These are phyloP conservation scores for Funneliformis caledonium DNA, from an alignment of 371 early-diverging fungal species.

Conservation along the genomic window DNA sequence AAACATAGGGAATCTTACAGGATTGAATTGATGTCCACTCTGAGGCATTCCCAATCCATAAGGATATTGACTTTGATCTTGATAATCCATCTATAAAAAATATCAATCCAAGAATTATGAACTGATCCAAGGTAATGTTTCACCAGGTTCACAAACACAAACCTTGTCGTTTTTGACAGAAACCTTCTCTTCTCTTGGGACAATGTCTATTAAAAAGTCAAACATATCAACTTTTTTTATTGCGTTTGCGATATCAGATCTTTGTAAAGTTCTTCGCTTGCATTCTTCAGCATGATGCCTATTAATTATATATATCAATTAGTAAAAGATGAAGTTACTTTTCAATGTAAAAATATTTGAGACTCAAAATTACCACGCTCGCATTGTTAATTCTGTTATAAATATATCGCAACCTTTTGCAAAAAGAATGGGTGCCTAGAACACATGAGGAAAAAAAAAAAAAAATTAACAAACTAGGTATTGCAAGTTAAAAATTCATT, in stretches of 20 bases:
- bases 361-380: slow-evolving; percentile 76
- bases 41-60: slow-evolving; percentile 21
- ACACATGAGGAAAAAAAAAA: neutral
- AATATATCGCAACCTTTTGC: slow-evolving; percentile 98
- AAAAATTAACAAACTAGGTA: slow-evolving; percentile 40
- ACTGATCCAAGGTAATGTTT: neutral
- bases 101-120: neutral
- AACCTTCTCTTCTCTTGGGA: slow-evolving; percentile 83
- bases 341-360: neutral
- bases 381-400: slow-evolving; percentile 92
- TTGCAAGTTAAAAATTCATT: neutral
- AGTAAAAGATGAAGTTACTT: neutral
- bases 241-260: slow-evolving; percentile 94
- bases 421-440: slow-evolving; percentile 92
- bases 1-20: slow-evolving; percentile 16
- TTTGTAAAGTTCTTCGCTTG: slow-evolving; percentile 97
- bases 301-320: neutral
- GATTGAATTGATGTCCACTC: slow-evolving; percentile 18
- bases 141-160: neutral
- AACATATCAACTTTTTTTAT: slow-evolving; percentile 95
- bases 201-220: slow-evolving; percentile 99
- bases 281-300: slow-evolving; percentile 97
- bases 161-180: slow-evolving; percentile 29
- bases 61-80: slow-evolving; percentile 7
- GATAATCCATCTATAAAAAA: slow-evolving; percentile 14